A percentile compares a stretch with the other conserved stretches of the same genome.
Conservation (phyloP, 2,329 filamentous ascomycete genomes). For the Exophiala viscosa region DNA sequence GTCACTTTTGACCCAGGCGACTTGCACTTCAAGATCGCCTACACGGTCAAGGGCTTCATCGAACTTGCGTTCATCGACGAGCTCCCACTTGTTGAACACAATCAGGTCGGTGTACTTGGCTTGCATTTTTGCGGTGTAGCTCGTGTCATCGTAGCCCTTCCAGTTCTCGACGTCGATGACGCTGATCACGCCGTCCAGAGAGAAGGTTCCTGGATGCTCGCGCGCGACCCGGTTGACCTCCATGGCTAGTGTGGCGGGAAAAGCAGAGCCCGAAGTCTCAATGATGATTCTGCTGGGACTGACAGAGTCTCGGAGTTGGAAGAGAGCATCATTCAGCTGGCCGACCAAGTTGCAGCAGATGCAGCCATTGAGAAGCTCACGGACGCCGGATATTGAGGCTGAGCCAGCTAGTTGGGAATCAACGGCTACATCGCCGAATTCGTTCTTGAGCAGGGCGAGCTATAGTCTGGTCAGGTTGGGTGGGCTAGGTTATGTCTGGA, state of each 20-base stretch:
- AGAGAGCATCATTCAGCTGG: conserved; percentile 75
- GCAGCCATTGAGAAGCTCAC: conserved; percentile 91
- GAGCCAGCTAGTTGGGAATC: conserved; percentile 87
- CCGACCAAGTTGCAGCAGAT: conserved; percentile 99
- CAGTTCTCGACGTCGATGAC: conserved; percentile 96
- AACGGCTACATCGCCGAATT: conserved; percentile 91
- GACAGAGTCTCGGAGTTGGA: conserved; percentile 62
- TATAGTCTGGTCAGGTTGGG: conserved; percentile 31
- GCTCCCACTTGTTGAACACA: conserved; percentile 91
- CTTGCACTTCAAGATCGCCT: conserved; percentile 75
- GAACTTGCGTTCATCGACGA: conserved; percentile 66
- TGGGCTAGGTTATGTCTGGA: neutral
- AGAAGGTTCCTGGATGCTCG: conserved; percentile 59
- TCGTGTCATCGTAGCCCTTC: conserved; percentile 87
- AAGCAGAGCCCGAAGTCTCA: conserved; percentile 85
- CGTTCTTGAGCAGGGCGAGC: conserved; percentile 93
- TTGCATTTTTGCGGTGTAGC: conserved; percentile 82
- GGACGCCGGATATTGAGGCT: conserved; percentile 79
- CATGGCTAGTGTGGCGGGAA: conserved; percentile 84
- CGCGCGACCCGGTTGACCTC: conserved; percentile 76
- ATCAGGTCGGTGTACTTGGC: conserved; percentile 86
- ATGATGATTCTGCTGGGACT: conserved; percentile 82
- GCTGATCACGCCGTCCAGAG: conserved; percentile 80
- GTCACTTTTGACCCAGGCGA: conserved; percentile 79
- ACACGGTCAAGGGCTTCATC: conserved; percentile 75